Percentiles rank a stretch among this genome's conserved stretches.
Evolutionary conservation across 768 basidiomycete species (phyloP).

Genomic region (Cystobasidium ongulense): DNA sequence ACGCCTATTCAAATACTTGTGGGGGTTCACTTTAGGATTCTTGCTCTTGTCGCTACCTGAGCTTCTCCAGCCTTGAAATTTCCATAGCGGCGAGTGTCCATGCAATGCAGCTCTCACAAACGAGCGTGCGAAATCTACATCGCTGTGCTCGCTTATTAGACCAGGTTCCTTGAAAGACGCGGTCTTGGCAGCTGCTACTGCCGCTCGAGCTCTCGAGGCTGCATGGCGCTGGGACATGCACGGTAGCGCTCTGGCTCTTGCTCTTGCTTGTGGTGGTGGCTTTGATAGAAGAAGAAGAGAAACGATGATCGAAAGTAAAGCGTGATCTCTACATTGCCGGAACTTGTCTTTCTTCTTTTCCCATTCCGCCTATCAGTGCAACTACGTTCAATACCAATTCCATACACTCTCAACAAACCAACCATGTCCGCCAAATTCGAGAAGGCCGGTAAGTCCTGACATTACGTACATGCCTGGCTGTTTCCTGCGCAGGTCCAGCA

Average conservation of each 20-base stretch:
- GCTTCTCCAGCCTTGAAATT: slow-evolving; percentile 9
- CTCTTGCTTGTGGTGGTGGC: neutral
- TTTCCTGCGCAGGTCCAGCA: neutral
- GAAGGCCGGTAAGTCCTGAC: neutral
- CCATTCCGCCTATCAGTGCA: neutral
- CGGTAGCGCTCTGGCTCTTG: neutral
- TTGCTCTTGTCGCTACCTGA: neutral
- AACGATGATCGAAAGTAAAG: neutral
- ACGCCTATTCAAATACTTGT: neutral
- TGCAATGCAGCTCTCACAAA: neutral
- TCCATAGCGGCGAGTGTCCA: slow-evolving; percentile 21
- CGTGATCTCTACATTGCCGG: neutral
- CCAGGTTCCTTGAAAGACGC: neutral
- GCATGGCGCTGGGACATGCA: slow-evolving; percentile 5
- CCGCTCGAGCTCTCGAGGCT: neutral
- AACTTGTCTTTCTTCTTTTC: neutral
- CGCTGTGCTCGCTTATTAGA: neutral
- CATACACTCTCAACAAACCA: neutral
- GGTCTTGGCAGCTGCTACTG: neutral
- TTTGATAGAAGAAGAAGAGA: too few species aligned
- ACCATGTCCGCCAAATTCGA: slow-evolving; percentile 8
- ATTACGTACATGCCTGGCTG: neutral
- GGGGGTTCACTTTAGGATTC: slow-evolving; percentile 1
- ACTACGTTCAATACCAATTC: neutral
- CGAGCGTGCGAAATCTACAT: neutral